phyloP scores from a whole-genome alignment of 768 basidiomycete species.

The Mrakia blollopis region DNA sequence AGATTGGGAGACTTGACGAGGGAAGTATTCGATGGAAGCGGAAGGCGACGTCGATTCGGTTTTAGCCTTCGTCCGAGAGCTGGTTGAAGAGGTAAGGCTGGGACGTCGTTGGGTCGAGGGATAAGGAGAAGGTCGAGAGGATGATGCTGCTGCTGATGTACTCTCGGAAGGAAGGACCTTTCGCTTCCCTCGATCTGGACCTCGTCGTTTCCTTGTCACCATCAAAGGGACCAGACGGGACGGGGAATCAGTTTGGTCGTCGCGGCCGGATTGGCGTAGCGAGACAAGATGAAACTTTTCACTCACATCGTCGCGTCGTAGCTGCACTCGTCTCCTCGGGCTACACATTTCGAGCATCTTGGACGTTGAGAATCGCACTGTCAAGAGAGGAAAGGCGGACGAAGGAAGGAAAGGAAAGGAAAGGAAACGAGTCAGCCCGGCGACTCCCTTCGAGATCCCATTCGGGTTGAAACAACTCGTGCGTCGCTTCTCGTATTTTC shows the following conservation, averaged over 20 bases:
- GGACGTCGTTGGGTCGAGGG: not conserved
- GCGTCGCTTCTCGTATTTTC: not conserved
- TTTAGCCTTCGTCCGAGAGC: not conserved
- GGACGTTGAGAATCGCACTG: not conserved
- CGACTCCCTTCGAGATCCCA: no score
- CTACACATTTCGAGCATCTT: not conserved
- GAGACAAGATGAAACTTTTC: not conserved
- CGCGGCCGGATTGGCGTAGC: not conserved
- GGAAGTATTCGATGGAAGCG: not conserved
- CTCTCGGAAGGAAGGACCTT: not conserved
- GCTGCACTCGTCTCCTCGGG: not conserved
- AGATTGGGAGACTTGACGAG: not conserved
- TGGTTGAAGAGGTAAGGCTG: no score
- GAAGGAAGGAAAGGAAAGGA: not conserved
- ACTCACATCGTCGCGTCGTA: not conserved
- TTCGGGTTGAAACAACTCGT: not conserved
- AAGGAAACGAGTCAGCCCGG: not conserved
- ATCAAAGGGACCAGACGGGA: not conserved
- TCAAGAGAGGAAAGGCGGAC: no score
- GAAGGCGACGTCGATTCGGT: not conserved
- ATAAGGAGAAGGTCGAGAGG: not conserved
- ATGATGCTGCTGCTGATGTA: not conserved
- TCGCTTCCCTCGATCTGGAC: not conserved
- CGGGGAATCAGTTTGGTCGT: not conserved
- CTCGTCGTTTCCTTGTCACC: not conserved